Evolutionary conservation across 2,329 filamentous ascomycete species (phyloP).

Genomic region (Aureobasidium leucospermi): DNA sequence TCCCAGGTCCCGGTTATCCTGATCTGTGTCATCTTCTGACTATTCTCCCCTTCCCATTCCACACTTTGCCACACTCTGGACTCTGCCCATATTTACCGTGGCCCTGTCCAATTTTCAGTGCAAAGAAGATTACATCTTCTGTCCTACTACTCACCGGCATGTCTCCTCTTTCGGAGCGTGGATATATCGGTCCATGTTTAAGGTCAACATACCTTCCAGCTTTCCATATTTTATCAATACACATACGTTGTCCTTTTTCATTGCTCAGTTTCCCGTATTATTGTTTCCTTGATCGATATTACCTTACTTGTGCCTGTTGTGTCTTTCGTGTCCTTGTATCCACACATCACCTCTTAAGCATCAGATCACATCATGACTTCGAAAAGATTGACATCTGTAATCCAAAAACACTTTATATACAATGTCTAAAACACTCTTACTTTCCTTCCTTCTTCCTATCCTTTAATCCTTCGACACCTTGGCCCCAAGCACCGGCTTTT

Average conservation of each 20-base stretch:
- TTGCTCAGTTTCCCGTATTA: no score
- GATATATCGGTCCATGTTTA: constrained; percentile 63
- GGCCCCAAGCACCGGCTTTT: constrained; percentile 46
- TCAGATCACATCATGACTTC: no score
- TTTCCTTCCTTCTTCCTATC: constrained; percentile 32
- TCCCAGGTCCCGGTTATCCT: no score
- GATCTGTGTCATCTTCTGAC: not conserved
- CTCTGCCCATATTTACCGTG: not conserved
- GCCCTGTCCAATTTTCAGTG: constrained; percentile 32
- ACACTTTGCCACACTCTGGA: constrained; percentile 11
- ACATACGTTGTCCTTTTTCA: no score
- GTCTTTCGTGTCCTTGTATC: no score
- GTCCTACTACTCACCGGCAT: constrained; percentile 36
- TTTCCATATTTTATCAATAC: no score
- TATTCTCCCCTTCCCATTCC: not conserved
- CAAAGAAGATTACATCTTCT: constrained; percentile 56
- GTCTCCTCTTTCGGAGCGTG: constrained; percentile 37
- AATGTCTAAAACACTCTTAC: constrained; percentile 15
- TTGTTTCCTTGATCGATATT: no score
- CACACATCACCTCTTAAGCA: no score
- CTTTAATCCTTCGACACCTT: constrained; percentile 40
- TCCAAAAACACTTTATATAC: not conserved
- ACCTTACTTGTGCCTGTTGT: no score
- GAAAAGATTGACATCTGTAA: not conserved
- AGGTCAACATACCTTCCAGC: constrained; percentile 41